Evolutionary conservation across 2,329 filamentous ascomycete genomes (phyloP), one percentile per base, ranked within the genome.

Genomic region (Cyclaneusma minus): DNA sequence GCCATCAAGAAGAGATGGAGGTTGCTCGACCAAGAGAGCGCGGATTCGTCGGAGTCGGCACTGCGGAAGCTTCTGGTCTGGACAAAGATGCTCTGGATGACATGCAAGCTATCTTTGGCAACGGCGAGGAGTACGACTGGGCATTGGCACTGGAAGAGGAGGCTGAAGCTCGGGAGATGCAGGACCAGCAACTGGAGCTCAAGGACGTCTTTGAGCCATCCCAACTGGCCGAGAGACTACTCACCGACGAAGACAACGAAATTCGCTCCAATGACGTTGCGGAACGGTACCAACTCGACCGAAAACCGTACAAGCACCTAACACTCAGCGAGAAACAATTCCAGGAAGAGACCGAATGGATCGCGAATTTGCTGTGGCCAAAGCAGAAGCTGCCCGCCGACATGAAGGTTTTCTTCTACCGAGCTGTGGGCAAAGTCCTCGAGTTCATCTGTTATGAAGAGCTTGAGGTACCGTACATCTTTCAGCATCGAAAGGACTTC

Each of bases 141-240:
- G 89, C 87, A 6, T 58, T 98, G 24, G 79, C 87, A 27, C 63
- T 87, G 44, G 85, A 95, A 50, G 80, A 89, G 23, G 76, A 84
- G 25, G 78, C 85, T 37, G 81, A 91, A 37, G 74, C 81, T 24
- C 72, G 78, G 30, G 64, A 79, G 37, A 68, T 74, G 32, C 79
- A 82, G 34, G 81, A 91, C 38, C 80, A 85, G 42, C 75, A 76
- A 22, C 70, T 95, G 21, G 83, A 94, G 51, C 68, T 98, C 35
- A 94, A 95, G 56, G 87, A 98, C 48, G 87, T 98, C 26, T 98
- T 98, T 43, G 89, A 98, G 52, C 89, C 89, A 1, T 92, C 85
- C 3, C 84, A 98, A 49, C 67, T 98, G 20, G 75, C 78, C 30
- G 89, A 98, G 54, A 87, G 83, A 54, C 78, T 95, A 50, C 68